These are phyloP conservation scores for Scheffersomyces illinoinensis DNA, from an alignment of 1,139 yeast genomes.

Conservation along the genomic window DNA sequence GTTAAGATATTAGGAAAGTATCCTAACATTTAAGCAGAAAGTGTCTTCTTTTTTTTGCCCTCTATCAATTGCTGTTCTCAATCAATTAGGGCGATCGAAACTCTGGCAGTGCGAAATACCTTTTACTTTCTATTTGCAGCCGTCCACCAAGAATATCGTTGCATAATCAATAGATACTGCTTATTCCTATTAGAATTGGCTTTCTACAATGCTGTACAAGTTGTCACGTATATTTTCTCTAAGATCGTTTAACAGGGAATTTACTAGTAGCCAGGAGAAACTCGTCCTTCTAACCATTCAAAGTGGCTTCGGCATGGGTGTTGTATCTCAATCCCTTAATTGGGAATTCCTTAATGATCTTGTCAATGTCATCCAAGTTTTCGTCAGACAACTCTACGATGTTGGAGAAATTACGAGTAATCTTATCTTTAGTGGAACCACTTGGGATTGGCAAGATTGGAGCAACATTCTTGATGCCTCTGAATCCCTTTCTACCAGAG, in stretches of 20 bases:
- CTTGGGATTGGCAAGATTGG: conserved; percentile 78
- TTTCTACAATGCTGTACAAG: background rate
- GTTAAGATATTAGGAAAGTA: too few species aligned
- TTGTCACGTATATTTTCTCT: background rate
- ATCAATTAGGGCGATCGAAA: too few species aligned
- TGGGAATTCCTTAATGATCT: conserved; percentile 36
- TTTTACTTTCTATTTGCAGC: too few species aligned
- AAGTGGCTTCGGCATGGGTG: conserved; percentile 5
- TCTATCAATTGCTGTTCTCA: too few species aligned
- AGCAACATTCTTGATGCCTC: conserved; percentile 46
- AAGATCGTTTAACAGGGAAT: background rate
- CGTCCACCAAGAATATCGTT: too few species aligned
- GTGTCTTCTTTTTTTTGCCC: too few species aligned
- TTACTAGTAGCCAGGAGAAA: background rate
- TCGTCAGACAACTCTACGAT: conserved; percentile 47
- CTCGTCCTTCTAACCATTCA: background rate
- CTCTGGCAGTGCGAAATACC: too few species aligned
- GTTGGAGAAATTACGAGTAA: conserved; percentile 55
- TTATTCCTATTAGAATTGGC: too few species aligned
- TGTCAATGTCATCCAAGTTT: conserved; percentile 53
- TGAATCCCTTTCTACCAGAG: conserved; percentile 25
- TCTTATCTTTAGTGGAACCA: conserved; percentile 58
- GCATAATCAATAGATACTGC: too few species aligned
- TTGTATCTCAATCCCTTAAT: conserved; percentile 56
- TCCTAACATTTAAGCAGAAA: too few species aligned